Evolutionary conservation across 768 basidiomycete species (phyloP).

Genomic region (Lactifluus piperatus): DNA sequence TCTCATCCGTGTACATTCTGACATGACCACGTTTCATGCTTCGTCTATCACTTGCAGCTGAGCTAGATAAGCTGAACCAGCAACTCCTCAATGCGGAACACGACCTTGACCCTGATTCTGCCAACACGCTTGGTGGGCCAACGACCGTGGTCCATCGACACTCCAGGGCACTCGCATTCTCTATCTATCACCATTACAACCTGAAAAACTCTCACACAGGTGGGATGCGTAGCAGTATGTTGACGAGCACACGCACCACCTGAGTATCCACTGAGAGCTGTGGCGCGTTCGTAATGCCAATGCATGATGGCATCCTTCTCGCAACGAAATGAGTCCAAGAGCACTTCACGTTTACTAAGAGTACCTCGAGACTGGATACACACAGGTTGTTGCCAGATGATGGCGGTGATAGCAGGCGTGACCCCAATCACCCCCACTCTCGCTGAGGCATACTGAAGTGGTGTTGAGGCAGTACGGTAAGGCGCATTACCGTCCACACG

Average conservation of each 20-base stretch:
- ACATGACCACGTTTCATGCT: too few relatives aligned
- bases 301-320: constrained; percentile 36
- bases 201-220: constrained; percentile 22
- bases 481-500: too few relatives aligned
- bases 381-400: constrained; percentile 7
- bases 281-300: constrained; percentile 1
- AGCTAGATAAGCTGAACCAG: constrained; percentile 50
- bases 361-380: constrained; percentile 1
- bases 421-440: too few relatives aligned
- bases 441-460: too few relatives aligned
- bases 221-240: constrained; percentile 14
- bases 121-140: too few relatives aligned
- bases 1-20: background rate
- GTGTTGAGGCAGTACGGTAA: too few relatives aligned
- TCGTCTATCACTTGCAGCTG: too few relatives aligned
- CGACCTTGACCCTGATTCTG: constrained; percentile 40
- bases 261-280: constrained; percentile 7
- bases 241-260: constrained; percentile 17
- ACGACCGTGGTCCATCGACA: too few relatives aligned
- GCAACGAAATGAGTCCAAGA: constrained; percentile 71
- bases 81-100: constrained; percentile 60
- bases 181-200: too few relatives aligned
- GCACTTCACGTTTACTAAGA: constrained; percentile 36
- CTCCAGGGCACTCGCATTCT: too few relatives aligned
- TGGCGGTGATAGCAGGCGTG: background rate